Evolutionary conservation across 179 eudicot species (phyloP).

Genomic region (Spinacia oleracea): DNA sequence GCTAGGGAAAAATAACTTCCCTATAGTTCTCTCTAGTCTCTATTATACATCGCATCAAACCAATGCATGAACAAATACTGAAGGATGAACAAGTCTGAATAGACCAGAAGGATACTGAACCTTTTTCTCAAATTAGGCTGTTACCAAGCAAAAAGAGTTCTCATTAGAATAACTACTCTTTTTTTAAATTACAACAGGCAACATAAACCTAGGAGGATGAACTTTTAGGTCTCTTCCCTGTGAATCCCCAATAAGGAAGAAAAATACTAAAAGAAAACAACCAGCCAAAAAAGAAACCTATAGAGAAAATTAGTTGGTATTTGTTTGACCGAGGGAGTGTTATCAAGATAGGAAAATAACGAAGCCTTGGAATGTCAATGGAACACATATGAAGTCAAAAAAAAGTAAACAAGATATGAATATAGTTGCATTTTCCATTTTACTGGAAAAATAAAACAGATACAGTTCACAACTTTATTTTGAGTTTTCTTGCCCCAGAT

Average conservation of each 20-base stretch:
- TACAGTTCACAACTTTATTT: neutral
- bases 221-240: neutral
- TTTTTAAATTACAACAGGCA: neutral
- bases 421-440: neutral
- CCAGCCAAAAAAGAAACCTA: neutral
- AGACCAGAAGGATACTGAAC: neutral
- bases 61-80: neutral
- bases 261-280: too few relatives aligned
- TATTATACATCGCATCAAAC: neutral
- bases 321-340: slow-evolving; percentile 8
- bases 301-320: neutral
- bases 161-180: neutral
- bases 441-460: neutral
- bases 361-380: neutral
- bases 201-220: neutral
- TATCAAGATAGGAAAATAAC: neutral
- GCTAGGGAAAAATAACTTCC: neutral
- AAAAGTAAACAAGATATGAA: neutral
- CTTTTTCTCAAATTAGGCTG: neutral
- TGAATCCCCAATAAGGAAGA: neutral
- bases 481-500: neutral
- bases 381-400: neutral
- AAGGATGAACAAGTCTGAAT: neutral
- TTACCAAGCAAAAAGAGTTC: neutral
- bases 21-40: neutral